Evolutionary conservation across 345 rosid species (phyloP).

Genomic region (Jatropha curcas): DNA sequence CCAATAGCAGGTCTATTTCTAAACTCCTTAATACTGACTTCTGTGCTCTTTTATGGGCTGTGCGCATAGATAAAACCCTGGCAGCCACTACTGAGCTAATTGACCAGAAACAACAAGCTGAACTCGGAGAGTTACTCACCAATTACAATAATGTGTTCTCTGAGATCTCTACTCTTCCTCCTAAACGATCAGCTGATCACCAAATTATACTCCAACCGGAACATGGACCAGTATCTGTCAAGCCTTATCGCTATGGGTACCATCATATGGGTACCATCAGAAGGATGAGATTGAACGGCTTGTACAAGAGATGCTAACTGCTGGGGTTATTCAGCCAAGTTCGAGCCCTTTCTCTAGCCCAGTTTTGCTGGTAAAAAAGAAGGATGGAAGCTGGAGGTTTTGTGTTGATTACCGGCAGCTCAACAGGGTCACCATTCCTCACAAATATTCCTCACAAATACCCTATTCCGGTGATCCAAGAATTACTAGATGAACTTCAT

Average conservation of each 20-base stretch:
- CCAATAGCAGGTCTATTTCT: too few species aligned
- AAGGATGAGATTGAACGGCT: slow-evolving; percentile 1
- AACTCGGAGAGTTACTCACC: too few species aligned
- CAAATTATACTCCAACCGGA: neutral
- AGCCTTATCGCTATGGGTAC: neutral
- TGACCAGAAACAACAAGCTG: too few species aligned
- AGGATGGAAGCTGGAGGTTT: too few species aligned
- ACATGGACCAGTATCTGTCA: neutral
- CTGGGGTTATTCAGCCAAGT: neutral
- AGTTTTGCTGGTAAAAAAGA: neutral
- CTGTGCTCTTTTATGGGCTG: too few species aligned
- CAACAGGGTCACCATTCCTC: too few species aligned
- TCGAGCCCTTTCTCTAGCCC: neutral
- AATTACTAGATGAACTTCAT: neutral
- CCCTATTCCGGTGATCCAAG: neutral
- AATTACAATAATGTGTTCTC: too few species aligned
- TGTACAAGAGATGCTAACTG: neutral
- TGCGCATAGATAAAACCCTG: too few species aligned
- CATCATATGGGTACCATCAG: slow-evolving; percentile 2
- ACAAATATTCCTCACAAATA: too few species aligned
- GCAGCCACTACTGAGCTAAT: too few species aligned
- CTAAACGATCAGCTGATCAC: neutral
- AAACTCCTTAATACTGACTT: too few species aligned
- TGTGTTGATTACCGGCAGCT: too few species aligned
- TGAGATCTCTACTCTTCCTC: neutral